These are phyloP conservation scores for Microbotryum scabiosae DNA, from an alignment of 1,284 basidiomycete genomes.

Conservation along the genomic window DNA sequence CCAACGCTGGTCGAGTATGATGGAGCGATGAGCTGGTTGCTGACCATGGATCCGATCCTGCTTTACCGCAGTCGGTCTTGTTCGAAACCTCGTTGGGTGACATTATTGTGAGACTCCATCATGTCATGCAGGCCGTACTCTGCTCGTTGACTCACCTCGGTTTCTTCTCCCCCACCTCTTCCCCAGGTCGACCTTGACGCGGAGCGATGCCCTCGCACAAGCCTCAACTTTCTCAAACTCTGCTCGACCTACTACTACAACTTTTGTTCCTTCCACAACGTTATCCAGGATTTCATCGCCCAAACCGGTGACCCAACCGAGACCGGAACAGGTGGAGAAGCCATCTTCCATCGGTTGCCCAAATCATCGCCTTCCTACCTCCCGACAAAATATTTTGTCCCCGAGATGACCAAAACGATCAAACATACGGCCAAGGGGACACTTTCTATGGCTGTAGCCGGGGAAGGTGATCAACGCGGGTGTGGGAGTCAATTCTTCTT, in stretches of 20 bases:
- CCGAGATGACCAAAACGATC: conserved; percentile 63
- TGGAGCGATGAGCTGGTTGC: not conserved
- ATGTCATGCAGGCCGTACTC: not conserved
- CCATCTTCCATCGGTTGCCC: conserved; percentile 65
- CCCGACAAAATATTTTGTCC: conserved; percentile 62
- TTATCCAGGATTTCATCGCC: conserved; percentile 92
- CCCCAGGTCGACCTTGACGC: conserved; percentile 68
- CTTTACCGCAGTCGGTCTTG: conserved; percentile 60
- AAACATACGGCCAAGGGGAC: conserved; percentile 84
- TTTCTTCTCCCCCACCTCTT: not conserved
- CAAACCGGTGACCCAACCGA: conserved; percentile 94
- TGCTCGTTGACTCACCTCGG: not conserved
- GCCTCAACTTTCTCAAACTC: conserved; percentile 92
- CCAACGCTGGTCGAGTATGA: too few species aligned
- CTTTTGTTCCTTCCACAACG: conserved; percentile 93
- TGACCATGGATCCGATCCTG: not conserved
- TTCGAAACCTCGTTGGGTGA: conserved; percentile 94
- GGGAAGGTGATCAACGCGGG: conserved; percentile 60
- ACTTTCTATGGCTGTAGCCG: conserved; percentile 89
- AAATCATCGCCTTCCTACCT: conserved; percentile 32
- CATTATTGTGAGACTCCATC: conserved; percentile 51
- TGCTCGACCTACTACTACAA: conserved; percentile 97
- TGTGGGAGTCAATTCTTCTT: conserved; percentile 96
- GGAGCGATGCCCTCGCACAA: conserved; percentile 72
- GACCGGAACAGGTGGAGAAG: conserved; percentile 75